phyloP scores from a whole-genome alignment of 768 basidiomycete genomes.

The Lactifluus subvellereus region DNA sequence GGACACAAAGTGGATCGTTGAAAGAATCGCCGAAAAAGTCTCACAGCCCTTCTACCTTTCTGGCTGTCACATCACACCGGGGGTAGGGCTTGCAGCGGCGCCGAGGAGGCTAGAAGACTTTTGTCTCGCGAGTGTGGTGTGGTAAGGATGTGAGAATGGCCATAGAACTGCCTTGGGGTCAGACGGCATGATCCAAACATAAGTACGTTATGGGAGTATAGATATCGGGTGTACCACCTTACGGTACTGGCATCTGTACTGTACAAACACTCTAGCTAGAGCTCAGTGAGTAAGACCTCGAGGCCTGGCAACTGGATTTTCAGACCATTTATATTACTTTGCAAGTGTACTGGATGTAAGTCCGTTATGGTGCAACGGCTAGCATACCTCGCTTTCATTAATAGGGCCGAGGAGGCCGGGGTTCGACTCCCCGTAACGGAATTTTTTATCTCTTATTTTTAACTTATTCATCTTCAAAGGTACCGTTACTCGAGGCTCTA shows the following conservation, averaged over 20 bases:
- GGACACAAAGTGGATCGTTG: slow-evolving; percentile 6
- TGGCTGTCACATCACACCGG: background rate
- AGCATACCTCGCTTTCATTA: slow-evolving; percentile 22
- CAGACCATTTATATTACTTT: background rate
- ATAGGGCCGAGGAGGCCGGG: slow-evolving; percentile 17
- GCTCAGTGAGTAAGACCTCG: too few species aligned
- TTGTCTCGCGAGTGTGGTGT: background rate
- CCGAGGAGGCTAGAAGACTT: background rate
- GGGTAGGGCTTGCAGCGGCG: background rate
- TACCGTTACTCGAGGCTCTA: background rate
- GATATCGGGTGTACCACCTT: background rate
- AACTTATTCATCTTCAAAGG: background rate
- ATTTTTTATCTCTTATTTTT: background rate
- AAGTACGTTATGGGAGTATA: background rate
- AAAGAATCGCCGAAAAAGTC: background rate
- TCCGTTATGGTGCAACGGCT: slow-evolving; percentile 23
- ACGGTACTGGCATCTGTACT: background rate
- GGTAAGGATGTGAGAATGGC: background rate
- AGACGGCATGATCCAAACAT: background rate
- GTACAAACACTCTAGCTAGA: too few species aligned
- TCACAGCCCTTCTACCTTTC: background rate
- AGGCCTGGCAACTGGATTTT: too few species aligned
- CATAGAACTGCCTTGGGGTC: background rate
- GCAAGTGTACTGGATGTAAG: background rate
- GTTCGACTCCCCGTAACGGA: slow-evolving; percentile 24